Conservation (phyloP, 371 early-diverging fungal genomes). For the Parasitella parasitica region DNA sequence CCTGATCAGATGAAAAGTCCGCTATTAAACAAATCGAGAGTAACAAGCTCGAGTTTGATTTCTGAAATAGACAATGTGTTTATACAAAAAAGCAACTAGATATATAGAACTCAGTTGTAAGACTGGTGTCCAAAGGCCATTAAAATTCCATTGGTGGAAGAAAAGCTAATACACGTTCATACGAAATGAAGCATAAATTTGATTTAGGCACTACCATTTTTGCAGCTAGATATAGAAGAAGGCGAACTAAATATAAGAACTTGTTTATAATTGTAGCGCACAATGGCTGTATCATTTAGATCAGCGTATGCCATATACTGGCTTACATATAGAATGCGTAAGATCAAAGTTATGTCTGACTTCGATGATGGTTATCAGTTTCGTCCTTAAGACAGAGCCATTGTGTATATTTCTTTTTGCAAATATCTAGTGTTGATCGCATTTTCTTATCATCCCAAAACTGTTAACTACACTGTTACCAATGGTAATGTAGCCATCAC, state of each 20-base stretch:
- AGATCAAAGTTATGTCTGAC: too few species aligned
- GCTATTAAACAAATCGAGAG: neutral
- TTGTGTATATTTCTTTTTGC: neutral
- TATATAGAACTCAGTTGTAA: too few species aligned
- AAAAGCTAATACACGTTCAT: neutral
- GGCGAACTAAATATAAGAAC: neutral
- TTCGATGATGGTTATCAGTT: too few species aligned
- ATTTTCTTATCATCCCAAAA: neutral
- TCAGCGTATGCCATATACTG: too few species aligned
- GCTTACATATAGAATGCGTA: too few species aligned
- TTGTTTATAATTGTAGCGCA: neutral
- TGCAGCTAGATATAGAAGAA: neutral
- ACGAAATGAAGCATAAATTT: neutral
- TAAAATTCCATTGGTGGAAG: neutral
- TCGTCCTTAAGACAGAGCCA: too few species aligned
- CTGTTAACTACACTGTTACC: neutral
- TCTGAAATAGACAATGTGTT: constrained; percentile 1
- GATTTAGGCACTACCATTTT: neutral
- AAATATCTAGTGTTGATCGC: neutral
- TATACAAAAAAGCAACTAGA: neutral
- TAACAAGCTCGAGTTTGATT: neutral
- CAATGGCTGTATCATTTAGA: too few species aligned
- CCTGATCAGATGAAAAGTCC: neutral
- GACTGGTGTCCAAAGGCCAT: too few species aligned
- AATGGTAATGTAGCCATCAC: neutral